Evolutionary conservation across 2,329 filamentous ascomycete species (phyloP), one percentile per base, ranked within the genome.

Genomic region (Ploettnerulaceae sp.): DNA sequence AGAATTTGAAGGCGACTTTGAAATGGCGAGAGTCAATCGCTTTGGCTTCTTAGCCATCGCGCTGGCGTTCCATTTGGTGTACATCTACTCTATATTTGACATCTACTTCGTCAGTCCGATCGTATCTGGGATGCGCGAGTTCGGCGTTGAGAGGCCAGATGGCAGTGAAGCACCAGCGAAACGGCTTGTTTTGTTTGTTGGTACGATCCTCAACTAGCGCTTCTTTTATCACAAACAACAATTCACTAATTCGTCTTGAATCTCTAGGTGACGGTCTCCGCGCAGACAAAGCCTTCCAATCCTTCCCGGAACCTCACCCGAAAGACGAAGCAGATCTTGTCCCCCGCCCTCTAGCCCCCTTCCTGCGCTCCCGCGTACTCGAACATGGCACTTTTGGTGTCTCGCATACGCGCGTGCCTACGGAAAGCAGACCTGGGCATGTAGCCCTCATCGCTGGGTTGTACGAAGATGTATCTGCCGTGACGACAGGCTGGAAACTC

Each of bases 31-130:
- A 50, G 69, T 75, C 57, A 71, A 70, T 58, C 88, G 90, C 64
- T 79, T 86, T 63, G 84, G 83, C 64, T 97, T 98, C 66, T 70
- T 97, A 67, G 82, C 84, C 64, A 79, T 95, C 64, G 93, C 93
- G 59, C 78, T 96, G 64, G 71, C 91, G 51, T 98, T 98, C 66
- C 94, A 98, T 69, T 67, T 97, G 44, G 79, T 95, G 55, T 98
- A 98, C 67, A 84, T 95, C 47, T 86, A 84, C 64, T 95, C 89
- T 50, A 97, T 97, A 62, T 98, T 98, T 70, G 90, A 96, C 67
- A 93, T 97, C 55, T 97, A 98, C 70, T 98, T 98, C 64, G 89
- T 96, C 64, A 96, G 89, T 65, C 93, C 93, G 17, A 93, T 98
- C 58, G 93, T 97, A 45, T 86, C 84, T 71, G 93, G 93, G 63